These are phyloP conservation scores for Ramalina intermedia DNA, from an alignment of 495 filamentous ascomycete species.

Conservation along the genomic window DNA sequence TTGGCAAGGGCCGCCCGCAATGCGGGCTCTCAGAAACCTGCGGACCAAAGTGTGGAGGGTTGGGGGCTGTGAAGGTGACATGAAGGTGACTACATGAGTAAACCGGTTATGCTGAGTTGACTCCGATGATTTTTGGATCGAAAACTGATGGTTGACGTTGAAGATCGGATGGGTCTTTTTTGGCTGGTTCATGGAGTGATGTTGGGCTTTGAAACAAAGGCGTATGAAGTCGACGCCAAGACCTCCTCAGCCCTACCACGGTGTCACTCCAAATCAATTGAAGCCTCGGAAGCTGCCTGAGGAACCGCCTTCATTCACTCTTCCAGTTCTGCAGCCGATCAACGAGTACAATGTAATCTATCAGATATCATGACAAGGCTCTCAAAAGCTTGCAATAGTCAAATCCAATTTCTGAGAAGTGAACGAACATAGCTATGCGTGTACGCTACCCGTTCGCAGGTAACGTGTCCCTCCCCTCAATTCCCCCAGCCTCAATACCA, in stretches of 20 bases:
- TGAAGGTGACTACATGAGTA: neutral
- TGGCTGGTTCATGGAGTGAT: neutral
- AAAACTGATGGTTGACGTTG: neutral
- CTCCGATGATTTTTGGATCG: neutral
- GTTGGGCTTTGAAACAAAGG: neutral
- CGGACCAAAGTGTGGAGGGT: neutral
- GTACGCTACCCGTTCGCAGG: constrained; percentile 63
- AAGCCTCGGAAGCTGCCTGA: too few relatives aligned
- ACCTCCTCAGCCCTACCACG: neutral
- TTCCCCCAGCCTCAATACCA: constrained; percentile 3
- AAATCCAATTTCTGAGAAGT: neutral
- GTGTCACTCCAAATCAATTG: neutral
- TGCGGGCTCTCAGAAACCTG: constrained; percentile 1
- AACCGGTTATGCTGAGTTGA: constrained; percentile 1
- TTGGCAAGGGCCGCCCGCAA: neutral
- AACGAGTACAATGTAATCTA: too few relatives aligned
- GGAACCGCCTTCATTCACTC: neutral
- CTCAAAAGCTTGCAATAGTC: neutral
- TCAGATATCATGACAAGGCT: too few relatives aligned
- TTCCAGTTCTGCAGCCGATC: neutral
- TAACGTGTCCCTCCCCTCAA: constrained; percentile 21
- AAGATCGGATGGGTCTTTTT: neutral
- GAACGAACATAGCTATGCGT: constrained; percentile 36
- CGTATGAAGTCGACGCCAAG: neutral
- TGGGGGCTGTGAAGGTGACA: neutral